These are phyloP conservation scores for Colletotrichum agaves DNA, from an alignment of 2,329 filamentous ascomycete species.

Conservation along the genomic window DNA sequence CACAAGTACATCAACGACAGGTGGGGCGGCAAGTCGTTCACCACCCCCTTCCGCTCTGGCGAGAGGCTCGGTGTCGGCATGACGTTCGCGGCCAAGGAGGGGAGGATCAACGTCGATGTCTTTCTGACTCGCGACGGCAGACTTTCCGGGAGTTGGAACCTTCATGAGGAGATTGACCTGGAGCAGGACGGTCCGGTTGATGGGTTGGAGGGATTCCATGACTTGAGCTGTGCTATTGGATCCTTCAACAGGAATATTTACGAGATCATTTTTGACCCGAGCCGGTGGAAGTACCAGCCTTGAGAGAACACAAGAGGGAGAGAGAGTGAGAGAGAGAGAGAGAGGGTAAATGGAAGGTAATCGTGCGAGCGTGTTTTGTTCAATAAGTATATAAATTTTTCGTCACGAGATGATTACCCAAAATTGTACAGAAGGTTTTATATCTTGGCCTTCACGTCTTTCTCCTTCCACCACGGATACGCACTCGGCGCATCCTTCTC, in stretches of 20 bases:
- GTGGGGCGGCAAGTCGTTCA: conserved; percentile 78
- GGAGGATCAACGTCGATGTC: conserved; percentile 62
- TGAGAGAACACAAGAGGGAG: background rate
- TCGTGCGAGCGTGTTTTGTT: background rate
- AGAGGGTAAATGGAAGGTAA: background rate
- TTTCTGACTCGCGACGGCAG: conserved; percentile 78
- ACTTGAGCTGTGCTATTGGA: conserved; percentile 77
- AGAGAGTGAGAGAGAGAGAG: too few relatives aligned
- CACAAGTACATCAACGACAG: conserved; percentile 79
- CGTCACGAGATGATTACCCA: background rate
- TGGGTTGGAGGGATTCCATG: conserved; percentile 77
- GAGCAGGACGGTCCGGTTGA: conserved; percentile 69
- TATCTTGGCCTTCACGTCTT: conserved; percentile 45
- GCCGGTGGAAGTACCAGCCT: conserved; percentile 65
- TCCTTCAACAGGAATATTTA: conserved; percentile 75
- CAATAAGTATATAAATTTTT: background rate
- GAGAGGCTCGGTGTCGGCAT: conserved; percentile 80
- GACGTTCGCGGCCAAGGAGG: conserved; percentile 59
- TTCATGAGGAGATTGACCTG: conserved; percentile 79
- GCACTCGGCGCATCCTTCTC: conserved; percentile 66
- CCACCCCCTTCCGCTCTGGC: conserved; percentile 68
- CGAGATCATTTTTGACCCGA: conserved; percentile 71
- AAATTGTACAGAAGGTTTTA: background rate
- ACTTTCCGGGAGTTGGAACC: conserved; percentile 71
- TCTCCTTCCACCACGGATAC: conserved; percentile 76